Base-by-base conservation (phyloP, 2,329 filamentous ascomycete genomes). In the Exophiala oligosperma region DNA sequence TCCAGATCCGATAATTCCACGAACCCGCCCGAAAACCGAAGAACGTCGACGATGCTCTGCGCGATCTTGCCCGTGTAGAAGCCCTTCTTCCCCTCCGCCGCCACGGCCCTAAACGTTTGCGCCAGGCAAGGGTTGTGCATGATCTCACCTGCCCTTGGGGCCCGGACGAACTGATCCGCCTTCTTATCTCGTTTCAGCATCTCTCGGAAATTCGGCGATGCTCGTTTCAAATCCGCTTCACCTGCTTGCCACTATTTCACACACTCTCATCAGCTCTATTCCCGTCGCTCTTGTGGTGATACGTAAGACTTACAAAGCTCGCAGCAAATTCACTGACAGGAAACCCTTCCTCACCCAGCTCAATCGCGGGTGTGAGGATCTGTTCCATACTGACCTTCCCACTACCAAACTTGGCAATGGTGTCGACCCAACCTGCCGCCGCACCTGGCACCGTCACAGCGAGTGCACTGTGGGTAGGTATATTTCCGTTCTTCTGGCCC, bases 391-490 rank as follows among this genome's bases (percentile, higher is more conserved):
- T 84, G 12, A 97, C 68, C 70, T 89, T 95, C 2, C 91, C 91
- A 72, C 92, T 97, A 14, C 94, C 94, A 69, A 97, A 96, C 54
- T 84, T 85, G 73, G 92, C 88, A 1, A 97, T 81, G 0, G 89
- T 88, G 73, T 99, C 94, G 24, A 90, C 87, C 94, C 94, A 99
- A 0, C 93, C 94, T 0, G 92, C 94, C 0, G 94, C 85, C 1
- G 94, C 92, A 4, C 94, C 94, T 0, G 94, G 94, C 0, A 94
- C 87, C 1, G 92, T 96, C 1, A 91, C 90, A 8, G 92, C 82
- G 70, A 95, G 89, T 12, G 90, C 87, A 69, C 88, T 93, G 1
- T 49, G 43, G 35, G 77, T 74, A 14, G 92, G 92, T 32, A 97
- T 92, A 1, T 70, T 65, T 11, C 81, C 84, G 32, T 35, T 51